phyloP scores from a whole-genome alignment of 108 stramenopile species.

The Halocafeteria seosinensis region DNA sequence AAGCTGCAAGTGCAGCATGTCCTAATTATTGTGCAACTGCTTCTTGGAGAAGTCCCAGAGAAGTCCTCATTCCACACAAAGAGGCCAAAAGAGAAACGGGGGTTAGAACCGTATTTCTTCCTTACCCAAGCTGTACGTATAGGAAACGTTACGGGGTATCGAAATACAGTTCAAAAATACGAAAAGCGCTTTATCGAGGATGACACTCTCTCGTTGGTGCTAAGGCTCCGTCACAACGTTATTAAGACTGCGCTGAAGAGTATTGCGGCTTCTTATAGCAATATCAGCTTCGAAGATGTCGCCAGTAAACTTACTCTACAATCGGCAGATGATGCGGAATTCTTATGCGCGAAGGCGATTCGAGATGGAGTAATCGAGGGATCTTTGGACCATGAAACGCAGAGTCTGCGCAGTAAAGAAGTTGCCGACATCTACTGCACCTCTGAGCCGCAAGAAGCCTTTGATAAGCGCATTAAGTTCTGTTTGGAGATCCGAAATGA shows the following conservation, averaged over 20 bases:
- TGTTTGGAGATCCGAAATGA: slow-evolving; percentile 95
- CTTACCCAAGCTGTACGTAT: slow-evolving; percentile 83
- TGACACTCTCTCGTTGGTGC: slow-evolving; percentile 70
- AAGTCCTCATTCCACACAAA: slow-evolving; percentile 59
- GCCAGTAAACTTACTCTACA: slow-evolving; percentile 64
- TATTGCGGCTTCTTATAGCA: slow-evolving; percentile 63
- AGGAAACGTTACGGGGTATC: slow-evolving; percentile 73
- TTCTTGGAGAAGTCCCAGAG: slow-evolving; percentile 92
- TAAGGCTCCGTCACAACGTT: slow-evolving; percentile 80
- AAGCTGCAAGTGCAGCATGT: slow-evolving; percentile 61
- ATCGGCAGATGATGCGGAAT: slow-evolving; percentile 65
- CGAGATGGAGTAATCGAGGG: slow-evolving; percentile 94
- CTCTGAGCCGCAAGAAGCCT: slow-evolving; percentile 83
- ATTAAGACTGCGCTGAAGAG: slow-evolving; percentile 90
- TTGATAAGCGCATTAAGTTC: slow-evolving; percentile 86
- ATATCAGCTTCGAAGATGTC: slow-evolving; percentile 75
- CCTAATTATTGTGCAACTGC: slow-evolving; percentile 66
- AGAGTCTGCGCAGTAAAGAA: slow-evolving; percentile 68
- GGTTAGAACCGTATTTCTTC: slow-evolving; percentile 66
- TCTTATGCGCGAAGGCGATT: slow-evolving; percentile 89
- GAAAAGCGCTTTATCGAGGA: slow-evolving; percentile 48
- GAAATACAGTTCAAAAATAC: slow-evolving; percentile 48
- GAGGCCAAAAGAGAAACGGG: too few relatives aligned
- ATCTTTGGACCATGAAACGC: slow-evolving; percentile 79
- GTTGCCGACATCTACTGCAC: slow-evolving; percentile 85